Evolutionary conservation across 1,139 yeast species (phyloP), one percentile per base, ranked within the genome.

Genomic region (Kurtzmaniella quercitrusa): DNA sequence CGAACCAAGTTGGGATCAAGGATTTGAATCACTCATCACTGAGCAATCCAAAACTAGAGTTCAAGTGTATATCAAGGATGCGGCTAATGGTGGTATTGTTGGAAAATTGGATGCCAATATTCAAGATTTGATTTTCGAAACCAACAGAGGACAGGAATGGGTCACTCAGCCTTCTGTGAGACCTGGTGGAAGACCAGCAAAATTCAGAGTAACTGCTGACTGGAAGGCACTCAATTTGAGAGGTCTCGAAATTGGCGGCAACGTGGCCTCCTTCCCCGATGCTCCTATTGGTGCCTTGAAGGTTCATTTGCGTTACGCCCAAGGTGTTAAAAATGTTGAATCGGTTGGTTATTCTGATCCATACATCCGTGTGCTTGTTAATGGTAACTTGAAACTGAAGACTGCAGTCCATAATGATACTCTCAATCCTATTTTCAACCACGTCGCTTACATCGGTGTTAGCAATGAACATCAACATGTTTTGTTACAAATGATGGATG

Each of bases 171-270:
- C 70, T 2, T 80, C 72, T 5, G 46, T 62, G 32, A 53, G 48
- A 11, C 47, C 47, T 14, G 60, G 56, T 20, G 63, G 63, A 1
- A 56, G 79, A 16, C 60, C 67, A 33, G 82, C 88, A 50, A 65
- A 65, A 38, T 62, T 81, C 45, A 71, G 78, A 54, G 56, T 84
- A 37, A 61, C 76, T 40, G 80, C 86, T 39, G 59, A 63, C 32
- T 86, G 93, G 91, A 85, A 84, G 56, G 87, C 91, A n/a, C 65
- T 86, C 45, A 75, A 76, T 16, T 65, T 82, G 53, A 68, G 75
- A 40, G 82, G 81, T 39, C 68, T 61, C 30, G 61, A 68, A 21
- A 16, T 14, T 14, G 18, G 16, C 15, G 37, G 22, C 3, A 71
- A 71, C 32, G 67, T 70, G 3, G 66, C 71, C 43, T 65, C 70